Conservation (phyloP, 805 yeast genomes). For the Geotrichum ghanense region DNA sequence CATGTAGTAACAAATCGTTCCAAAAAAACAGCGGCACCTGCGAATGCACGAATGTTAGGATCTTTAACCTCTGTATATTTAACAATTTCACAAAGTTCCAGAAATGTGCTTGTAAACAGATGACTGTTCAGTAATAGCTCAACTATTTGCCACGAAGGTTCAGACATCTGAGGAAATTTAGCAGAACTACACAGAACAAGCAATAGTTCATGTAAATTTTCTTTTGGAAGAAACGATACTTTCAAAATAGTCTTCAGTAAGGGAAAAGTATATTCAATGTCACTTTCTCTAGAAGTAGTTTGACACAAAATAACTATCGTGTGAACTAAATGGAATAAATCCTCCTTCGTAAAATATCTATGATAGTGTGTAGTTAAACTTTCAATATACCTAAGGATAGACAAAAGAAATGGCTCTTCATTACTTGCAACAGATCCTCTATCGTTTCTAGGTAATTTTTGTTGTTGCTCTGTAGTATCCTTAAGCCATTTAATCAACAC, state of each 20-base stretch:
- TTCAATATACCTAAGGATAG: background rate
- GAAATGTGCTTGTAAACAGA: background rate
- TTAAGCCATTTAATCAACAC: background rate
- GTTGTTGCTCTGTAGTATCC: background rate
- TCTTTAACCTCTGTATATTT: background rate
- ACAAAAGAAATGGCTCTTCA: background rate
- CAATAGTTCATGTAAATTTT: background rate
- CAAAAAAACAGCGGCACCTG: background rate
- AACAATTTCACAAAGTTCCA: background rate
- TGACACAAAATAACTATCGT: background rate
- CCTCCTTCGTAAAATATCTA: background rate
- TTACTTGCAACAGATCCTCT: background rate
- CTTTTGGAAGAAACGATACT: background rate
- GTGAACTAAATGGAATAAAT: background rate
- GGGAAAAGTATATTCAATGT: background rate
- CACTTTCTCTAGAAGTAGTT: background rate
- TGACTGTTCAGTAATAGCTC: background rate
- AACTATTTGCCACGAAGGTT: background rate
- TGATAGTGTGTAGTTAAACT: background rate
- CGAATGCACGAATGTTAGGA: background rate
- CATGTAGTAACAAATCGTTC: background rate
- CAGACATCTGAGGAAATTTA: background rate
- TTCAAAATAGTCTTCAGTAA: background rate
- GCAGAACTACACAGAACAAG: background rate
- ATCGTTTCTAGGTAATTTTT: background rate